Evolutionary conservation across 345 rosid species (phyloP).

Genomic region (Arabis alpina): DNA sequence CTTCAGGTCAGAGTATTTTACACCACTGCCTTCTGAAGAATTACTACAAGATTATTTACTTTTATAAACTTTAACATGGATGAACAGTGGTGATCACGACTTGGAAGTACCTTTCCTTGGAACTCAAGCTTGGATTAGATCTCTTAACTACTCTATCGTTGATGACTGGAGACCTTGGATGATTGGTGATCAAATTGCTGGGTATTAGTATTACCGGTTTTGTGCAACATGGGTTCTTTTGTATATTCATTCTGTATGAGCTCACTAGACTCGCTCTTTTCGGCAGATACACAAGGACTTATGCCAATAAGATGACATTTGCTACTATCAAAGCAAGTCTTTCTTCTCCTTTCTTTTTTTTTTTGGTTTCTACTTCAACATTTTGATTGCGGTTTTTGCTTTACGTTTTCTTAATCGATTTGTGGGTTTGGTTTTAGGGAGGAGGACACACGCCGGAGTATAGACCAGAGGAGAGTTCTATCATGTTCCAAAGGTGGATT

Average conservation of each 20-base stretch:
- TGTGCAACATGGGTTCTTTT: background rate
- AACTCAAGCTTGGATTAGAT: conserved; percentile 68
- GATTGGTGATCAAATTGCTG: conserved; percentile 58
- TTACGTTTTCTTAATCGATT: conserved; percentile 1
- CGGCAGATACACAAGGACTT: conserved; percentile 66
- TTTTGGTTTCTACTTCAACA: background rate
- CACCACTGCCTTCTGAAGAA: background rate
- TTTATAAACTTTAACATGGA: background rate
- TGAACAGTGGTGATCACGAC: conserved; percentile 69
- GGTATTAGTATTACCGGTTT: background rate
- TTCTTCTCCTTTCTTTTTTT: background rate
- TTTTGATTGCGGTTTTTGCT: background rate
- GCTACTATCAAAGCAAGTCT: conserved; percentile 68
- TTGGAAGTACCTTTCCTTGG: conserved; percentile 50
- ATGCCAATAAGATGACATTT: conserved; percentile 68
- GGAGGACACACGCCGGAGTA: conserved; percentile 71
- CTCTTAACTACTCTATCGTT: conserved; percentile 55
- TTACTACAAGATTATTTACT: background rate
- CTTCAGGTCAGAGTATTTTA: conserved; percentile 34
- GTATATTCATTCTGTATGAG: background rate
- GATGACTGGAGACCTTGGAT: conserved; percentile 75
- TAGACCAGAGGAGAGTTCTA: conserved; percentile 55
- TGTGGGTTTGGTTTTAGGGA: conserved; percentile 49
- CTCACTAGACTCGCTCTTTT: background rate
- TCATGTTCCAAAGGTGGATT: conserved; percentile 52